Evolutionary conservation across 176 grass and related monocot species (phyloP).

Genomic region (Cenchrus purpureus): DNA sequence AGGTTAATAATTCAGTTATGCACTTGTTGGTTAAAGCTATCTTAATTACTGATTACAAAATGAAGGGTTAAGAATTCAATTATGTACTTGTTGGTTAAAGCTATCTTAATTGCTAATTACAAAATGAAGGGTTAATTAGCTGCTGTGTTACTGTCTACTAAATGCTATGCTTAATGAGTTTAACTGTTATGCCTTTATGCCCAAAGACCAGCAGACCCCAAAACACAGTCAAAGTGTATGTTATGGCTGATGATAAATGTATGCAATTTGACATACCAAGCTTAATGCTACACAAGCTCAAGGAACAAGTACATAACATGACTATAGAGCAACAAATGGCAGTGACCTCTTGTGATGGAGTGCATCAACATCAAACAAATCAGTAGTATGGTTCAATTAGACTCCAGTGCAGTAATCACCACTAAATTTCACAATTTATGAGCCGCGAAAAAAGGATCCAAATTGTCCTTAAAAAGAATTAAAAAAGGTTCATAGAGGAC

Average conservation of each 20-base stretch:
- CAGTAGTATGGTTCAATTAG: background rate
- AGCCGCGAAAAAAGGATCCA: background rate
- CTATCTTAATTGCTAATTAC: background rate
- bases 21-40: background rate
- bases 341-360: background rate
- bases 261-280: background rate
- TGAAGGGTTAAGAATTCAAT: background rate
- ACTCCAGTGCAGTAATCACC: background rate
- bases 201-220: background rate
- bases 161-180: background rate
- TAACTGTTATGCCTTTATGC: constrained; percentile 1
- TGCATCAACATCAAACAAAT: background rate
- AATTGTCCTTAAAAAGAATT: background rate
- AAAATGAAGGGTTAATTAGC: background rate
- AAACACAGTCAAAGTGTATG: background rate
- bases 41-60: background rate
- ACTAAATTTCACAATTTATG: background rate
- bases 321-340: background rate
- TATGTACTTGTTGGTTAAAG: background rate
- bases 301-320: constrained; percentile 15
- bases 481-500: background rate
- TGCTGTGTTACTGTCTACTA: background rate
- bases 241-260: background rate
- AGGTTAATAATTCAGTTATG: background rate
- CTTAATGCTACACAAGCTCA: constrained; percentile 1